Conservation (phyloP, 164 flowering plant species). For the Chimonanthus salicifolius region DNA sequence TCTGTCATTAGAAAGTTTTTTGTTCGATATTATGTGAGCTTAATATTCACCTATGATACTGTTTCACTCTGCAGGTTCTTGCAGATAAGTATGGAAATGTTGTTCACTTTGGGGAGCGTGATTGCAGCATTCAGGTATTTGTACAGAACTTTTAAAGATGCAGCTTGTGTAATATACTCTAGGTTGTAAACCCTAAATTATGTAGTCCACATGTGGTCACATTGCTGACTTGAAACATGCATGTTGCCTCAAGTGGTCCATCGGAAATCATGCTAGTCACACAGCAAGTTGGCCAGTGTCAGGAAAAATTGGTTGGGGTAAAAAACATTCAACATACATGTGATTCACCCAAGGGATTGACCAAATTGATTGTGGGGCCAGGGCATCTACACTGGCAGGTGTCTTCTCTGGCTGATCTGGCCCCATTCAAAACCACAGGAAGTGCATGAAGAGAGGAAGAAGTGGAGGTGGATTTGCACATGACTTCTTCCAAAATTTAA, state of each 20-base stretch:
- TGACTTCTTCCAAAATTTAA: too few relatives aligned
- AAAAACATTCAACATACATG: background rate
- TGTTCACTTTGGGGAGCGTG: conserved; percentile 99
- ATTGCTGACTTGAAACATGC: background rate
- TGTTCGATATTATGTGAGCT: conserved; percentile 6
- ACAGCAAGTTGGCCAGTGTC: background rate
- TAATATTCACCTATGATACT: conserved; percentile 9
- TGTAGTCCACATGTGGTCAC: background rate
- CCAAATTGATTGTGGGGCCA: background rate
- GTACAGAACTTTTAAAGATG: background rate
- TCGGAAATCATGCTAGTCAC: background rate
- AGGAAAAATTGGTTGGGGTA: background rate
- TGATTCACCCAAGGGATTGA: background rate
- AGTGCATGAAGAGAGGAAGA: too few relatives aligned
- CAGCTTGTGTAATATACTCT: background rate
- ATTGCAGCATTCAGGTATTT: conserved; percentile 97
- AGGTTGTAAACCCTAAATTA: background rate
- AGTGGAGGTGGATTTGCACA: too few relatives aligned
- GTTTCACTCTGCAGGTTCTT: conserved; percentile 58
- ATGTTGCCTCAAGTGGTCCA: background rate
- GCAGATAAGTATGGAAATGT: conserved; percentile 92
- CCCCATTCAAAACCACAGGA: too few relatives aligned
- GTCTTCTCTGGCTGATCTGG: too few relatives aligned
- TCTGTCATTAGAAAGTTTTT: background rate
- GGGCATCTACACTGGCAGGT: background rate